These are phyloP conservation scores for Puccinia sorghi DNA, from an alignment of 1,284 basidiomycete genomes.

Conservation along the genomic window DNA sequence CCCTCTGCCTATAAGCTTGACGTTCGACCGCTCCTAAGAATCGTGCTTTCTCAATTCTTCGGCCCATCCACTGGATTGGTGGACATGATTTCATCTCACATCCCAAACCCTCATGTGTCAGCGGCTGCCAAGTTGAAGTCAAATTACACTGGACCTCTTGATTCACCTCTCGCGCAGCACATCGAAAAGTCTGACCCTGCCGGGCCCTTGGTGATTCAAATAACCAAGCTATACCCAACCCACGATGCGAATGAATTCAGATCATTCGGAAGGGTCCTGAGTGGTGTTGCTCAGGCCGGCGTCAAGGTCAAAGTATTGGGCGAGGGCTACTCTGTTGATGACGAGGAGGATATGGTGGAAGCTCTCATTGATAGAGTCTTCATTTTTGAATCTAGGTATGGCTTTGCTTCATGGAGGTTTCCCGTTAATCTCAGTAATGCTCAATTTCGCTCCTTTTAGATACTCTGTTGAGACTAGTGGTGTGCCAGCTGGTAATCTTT, in stretches of 20 bases:
- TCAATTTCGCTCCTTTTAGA: conserved; percentile 59
- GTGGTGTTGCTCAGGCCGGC: conserved; percentile 81
- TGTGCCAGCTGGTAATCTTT: conserved; percentile 86
- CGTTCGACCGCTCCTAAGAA: conserved; percentile 88
- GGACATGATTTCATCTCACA: conserved; percentile 84
- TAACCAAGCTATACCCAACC: conserved; percentile 92
- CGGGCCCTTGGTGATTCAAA: conserved; percentile 86
- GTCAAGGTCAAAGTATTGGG: conserved; percentile 91
- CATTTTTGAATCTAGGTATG: conserved; percentile 81
- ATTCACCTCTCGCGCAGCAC: conserved; percentile 70
- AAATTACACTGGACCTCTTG: conserved; percentile 82
- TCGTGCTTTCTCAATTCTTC: conserved; percentile 93
- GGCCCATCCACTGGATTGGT: conserved; percentile 79
- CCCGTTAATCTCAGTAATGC: neutral
- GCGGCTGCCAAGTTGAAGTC: conserved; percentile 74
- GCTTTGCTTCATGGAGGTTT: conserved; percentile 51
- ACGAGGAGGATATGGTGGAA: conserved; percentile 96
- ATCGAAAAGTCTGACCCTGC: conserved; percentile 82
- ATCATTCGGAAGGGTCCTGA: conserved; percentile 90
- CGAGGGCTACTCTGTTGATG: conserved; percentile 93
- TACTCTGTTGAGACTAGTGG: conserved; percentile 87
- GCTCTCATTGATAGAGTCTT: conserved; percentile 82
- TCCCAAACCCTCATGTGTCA: conserved; percentile 77
- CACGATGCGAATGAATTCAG: conserved; percentile 93
- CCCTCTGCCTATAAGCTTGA: conserved; percentile 98